A percentile compares a stretch with the other conserved stretches of the same genome.
These are phyloP conservation scores for Cymbopogon flexuosus DNA, from an alignment of 202 grass and related monocot species.

Conservation along the genomic window DNA sequence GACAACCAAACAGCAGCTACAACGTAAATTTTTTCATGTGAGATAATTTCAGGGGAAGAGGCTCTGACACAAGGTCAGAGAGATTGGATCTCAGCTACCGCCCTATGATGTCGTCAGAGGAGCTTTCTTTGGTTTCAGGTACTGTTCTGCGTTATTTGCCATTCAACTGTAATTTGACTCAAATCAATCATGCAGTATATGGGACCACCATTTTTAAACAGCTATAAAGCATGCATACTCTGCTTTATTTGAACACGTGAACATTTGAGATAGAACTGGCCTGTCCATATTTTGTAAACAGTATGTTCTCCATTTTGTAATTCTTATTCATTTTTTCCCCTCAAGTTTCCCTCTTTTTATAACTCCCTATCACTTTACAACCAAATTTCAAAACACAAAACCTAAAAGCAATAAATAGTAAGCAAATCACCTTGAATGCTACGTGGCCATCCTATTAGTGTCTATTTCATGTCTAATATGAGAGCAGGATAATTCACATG, in stretches of 20 bases:
- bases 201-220: neutral
- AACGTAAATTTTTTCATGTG: neutral
- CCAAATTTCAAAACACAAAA: neutral
- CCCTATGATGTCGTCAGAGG: neutral
- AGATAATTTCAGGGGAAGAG: neutral
- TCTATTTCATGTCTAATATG: neutral
- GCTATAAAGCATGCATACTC: neutral
- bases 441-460: neutral
- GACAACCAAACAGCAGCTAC: neutral
- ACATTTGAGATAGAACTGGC: neutral
- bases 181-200: neutral
- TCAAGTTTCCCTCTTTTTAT: neutral
- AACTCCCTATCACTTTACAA: neutral
- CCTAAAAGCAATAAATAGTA: slow-evolving; percentile 5
- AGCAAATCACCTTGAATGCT: neutral
- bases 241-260: slow-evolving; percentile 3
- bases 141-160: neutral
- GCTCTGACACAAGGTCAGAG: neutral
- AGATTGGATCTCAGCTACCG: neutral
- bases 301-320: neutral
- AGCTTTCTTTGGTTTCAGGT: neutral
- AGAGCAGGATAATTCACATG: slow-evolving; percentile 15
- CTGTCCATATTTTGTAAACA: neutral
- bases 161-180: neutral
- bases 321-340: slow-evolving; percentile 1